Percentiles rank a stretch among this genome's conserved stretches.
phyloP scores from a whole-genome alignment of 257 asterid genomes.

The Phtheirospermum japonicum region DNA sequence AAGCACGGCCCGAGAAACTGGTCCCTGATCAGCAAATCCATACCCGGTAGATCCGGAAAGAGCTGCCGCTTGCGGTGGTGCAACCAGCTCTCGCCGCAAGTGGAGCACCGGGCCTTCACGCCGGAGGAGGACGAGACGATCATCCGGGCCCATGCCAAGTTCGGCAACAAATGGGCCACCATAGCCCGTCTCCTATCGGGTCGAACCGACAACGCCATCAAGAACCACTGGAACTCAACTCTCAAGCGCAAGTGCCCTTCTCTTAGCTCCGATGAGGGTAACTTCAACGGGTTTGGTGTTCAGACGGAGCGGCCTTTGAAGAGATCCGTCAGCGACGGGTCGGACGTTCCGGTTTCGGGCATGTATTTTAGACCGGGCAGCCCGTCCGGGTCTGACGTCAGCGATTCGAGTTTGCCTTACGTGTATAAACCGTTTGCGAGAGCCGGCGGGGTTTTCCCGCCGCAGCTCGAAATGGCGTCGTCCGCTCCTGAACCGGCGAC shows the following conservation, averaged over 20 bases:
- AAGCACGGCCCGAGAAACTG: constrained; percentile 85
- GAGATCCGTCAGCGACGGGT: constrained; percentile 81
- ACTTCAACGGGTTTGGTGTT: constrained; percentile 22
- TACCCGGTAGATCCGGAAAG: constrained; percentile 87
- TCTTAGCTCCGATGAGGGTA: constrained; percentile 44
- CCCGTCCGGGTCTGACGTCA: constrained; percentile 76
- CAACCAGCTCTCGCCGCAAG: constrained; percentile 94
- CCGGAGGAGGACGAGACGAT: constrained; percentile 80
- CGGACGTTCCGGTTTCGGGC: constrained; percentile 48
- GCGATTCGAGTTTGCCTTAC: constrained; percentile 53
- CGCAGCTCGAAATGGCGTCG: constrained; percentile 40
- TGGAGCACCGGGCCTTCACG: constrained; percentile 86
- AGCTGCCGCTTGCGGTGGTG: constrained; percentile 95
- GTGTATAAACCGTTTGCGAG: constrained; percentile 52
- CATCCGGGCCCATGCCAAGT: constrained; percentile 70
- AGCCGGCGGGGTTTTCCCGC: constrained; percentile 36
- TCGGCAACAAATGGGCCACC: constrained; percentile 98
- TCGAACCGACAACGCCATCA: constrained; percentile 95
- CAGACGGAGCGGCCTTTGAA: constrained; percentile 52
- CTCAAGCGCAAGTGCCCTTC: constrained; percentile 81
- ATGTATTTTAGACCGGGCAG: constrained; percentile 55
- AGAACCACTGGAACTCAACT: constrained; percentile 94
- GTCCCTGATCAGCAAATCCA: constrained; percentile 82
- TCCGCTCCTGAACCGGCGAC: constrained; percentile 54
- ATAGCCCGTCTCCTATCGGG: constrained; percentile 85